These are phyloP conservation scores for Pisolithus tinctorius DNA, from an alignment of 768 basidiomycete species.

Conservation along the genomic window DNA sequence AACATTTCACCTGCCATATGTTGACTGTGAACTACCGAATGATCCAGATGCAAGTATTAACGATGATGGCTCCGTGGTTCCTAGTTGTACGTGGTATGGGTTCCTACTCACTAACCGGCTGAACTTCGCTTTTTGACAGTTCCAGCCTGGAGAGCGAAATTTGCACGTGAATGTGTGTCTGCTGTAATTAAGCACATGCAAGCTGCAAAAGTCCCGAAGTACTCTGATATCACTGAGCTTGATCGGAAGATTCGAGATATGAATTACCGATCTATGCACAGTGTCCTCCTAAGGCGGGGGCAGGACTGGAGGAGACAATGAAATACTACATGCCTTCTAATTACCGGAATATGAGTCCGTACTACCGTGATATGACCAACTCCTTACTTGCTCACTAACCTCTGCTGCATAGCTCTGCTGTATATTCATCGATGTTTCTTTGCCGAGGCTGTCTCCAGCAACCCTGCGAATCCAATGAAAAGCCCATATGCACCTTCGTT, in stretches of 20 bases:
- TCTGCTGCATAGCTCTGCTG: constrained; percentile 43
- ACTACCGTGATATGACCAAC: not conserved
- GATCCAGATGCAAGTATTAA: constrained; percentile 54
- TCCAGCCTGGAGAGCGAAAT: constrained; percentile 64
- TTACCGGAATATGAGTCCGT: constrained; percentile 58
- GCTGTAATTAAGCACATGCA: constrained; percentile 63
- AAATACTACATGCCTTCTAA: constrained; percentile 70
- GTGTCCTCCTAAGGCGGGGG: constrained; percentile 40
- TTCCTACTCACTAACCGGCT: not conserved
- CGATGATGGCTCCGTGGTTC: constrained; percentile 49
- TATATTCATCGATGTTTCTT: constrained; percentile 76
- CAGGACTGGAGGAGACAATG: constrained; percentile 58
- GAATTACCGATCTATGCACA: constrained; percentile 60
- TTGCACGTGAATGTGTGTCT: constrained; percentile 59
- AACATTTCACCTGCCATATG: constrained; percentile 61
- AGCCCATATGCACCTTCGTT: constrained; percentile 63
- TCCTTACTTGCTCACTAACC: not conserved
- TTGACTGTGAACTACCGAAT: constrained; percentile 64
- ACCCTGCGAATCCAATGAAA: constrained; percentile 61
- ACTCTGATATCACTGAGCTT: constrained; percentile 55
- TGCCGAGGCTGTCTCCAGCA: constrained; percentile 61
- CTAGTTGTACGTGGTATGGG: constrained; percentile 46
- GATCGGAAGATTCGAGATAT: constrained; percentile 63
- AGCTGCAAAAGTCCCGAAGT: constrained; percentile 57
- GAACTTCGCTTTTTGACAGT: constrained; percentile 30